phyloP scores from a whole-genome alignment of 495 filamentous ascomycete species.

The Elaphomyces granulatus region DNA sequence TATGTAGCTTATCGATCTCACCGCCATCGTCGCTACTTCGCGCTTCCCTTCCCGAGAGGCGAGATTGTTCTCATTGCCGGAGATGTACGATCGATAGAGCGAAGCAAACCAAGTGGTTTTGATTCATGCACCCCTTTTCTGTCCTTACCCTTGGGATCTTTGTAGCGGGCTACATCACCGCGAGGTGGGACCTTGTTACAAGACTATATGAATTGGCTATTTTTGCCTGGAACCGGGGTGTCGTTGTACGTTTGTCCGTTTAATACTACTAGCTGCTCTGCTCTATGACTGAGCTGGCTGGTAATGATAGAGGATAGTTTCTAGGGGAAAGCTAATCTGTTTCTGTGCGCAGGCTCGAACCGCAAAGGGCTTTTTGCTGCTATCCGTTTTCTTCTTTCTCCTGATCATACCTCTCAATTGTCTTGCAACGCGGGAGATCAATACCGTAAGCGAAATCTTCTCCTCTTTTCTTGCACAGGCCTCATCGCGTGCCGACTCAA shows the following conservation, averaged over 20 bases:
- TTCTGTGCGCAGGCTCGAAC: slow-evolving; percentile 42
- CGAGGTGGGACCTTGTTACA: slow-evolving; percentile 94
- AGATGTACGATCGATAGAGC: background rate
- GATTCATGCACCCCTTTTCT: slow-evolving; percentile 94
- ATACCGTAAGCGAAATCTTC: slow-evolving; percentile 35
- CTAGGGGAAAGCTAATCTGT: background rate
- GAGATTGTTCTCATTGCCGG: background rate
- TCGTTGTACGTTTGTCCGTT: slow-evolving; percentile 77
- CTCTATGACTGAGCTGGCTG: too few species aligned
- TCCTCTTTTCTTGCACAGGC: background rate
- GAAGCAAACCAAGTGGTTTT: background rate
- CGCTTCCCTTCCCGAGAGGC: too few species aligned
- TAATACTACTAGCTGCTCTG: slow-evolving; percentile 1
- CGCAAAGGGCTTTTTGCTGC: slow-evolving; percentile 56
- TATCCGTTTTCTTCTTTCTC: slow-evolving; percentile 64
- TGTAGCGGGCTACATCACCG: slow-evolving; percentile 97
- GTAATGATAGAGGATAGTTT: too few species aligned
- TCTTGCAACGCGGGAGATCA: slow-evolving; percentile 52
- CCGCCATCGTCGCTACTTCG: too few species aligned
- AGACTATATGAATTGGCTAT: slow-evolving; percentile 89
- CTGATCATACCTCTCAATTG: slow-evolving; percentile 59
- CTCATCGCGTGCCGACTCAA: background rate
- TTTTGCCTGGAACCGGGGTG: slow-evolving; percentile 97
- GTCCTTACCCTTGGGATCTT: slow-evolving; percentile 91
- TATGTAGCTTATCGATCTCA: too few species aligned